Evolutionary conservation across 345 rosid genomes (phyloP).

Genomic region (Eucalyptus viminalis): DNA sequence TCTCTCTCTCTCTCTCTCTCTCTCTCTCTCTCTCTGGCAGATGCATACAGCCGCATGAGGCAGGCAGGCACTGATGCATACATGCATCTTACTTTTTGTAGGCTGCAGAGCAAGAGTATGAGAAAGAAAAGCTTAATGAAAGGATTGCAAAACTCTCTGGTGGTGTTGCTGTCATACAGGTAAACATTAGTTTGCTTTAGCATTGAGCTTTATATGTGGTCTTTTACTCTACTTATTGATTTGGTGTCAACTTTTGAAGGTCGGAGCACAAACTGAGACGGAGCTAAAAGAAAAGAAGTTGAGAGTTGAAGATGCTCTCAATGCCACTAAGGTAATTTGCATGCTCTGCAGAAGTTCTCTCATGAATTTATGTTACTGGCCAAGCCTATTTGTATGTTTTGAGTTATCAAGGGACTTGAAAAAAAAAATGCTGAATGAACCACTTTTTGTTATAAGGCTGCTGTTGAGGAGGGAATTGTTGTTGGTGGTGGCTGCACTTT

Average conservation of each 20-base stretch:
- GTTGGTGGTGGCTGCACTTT: constrained; percentile 90
- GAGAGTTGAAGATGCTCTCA: constrained; percentile 98
- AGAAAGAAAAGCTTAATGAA: constrained; percentile 86
- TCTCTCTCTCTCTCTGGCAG: not conserved
- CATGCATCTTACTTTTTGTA: constrained; percentile 1
- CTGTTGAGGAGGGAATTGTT: constrained; percentile 86
- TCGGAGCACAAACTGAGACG: constrained; percentile 85
- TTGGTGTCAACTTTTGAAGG: constrained; percentile 15
- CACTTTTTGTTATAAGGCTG: constrained; percentile 32
- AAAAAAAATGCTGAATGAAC: not conserved
- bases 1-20: not conserved
- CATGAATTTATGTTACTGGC: not conserved
- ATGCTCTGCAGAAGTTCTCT: not conserved
- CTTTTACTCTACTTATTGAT: not conserved
- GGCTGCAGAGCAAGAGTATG: constrained; percentile 93
- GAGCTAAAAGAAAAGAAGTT: constrained; percentile 93
- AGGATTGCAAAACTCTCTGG: constrained; percentile 93
- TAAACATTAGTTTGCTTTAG: not conserved
- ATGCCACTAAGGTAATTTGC: constrained; percentile 75
- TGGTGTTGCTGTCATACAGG: constrained; percentile 88
- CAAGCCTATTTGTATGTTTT: not conserved
- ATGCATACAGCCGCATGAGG: not conserved
- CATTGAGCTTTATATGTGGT: not conserved
- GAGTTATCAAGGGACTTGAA: not conserved
- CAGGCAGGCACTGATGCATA: not conserved